Conservation (phyloP, 2,329 filamentous ascomycete species). For the Calonectria henricotiae region DNA sequence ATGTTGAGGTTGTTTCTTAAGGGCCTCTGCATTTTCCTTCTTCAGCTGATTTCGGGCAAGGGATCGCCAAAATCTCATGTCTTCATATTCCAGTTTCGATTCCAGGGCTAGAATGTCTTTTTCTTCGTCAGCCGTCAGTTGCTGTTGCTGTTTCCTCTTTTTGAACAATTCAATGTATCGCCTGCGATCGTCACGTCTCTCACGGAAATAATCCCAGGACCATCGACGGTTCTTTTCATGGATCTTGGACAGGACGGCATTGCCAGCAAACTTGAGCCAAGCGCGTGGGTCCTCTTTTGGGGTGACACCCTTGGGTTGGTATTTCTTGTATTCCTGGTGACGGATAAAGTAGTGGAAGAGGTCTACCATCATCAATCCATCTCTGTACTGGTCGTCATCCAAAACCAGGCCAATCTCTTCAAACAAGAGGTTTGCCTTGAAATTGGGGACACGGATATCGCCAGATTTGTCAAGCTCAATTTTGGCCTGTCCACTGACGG, state of each 20-base stretch:
- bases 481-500: conserved; percentile 94
- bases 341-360: conserved; percentile 98
- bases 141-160: conserved; percentile 85
- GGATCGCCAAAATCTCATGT: conserved; percentile 97
- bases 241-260: conserved; percentile 93
- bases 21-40: conserved; percentile 93
- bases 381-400: conserved; percentile 97
- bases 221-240: conserved; percentile 93
- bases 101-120: conserved; percentile 85
- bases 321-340: conserved; percentile 96
- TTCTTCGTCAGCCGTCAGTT: conserved; percentile 79
- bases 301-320: conserved; percentile 85
- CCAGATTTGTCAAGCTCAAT: conserved; percentile 96
- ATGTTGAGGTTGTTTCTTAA: conserved; percentile 73
- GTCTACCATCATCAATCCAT: conserved; percentile 98
- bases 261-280: conserved; percentile 92
- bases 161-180: conserved; percentile 97
- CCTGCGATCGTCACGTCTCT: conserved; percentile 90
- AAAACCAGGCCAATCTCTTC: conserved; percentile 98
- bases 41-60: conserved; percentile 93
- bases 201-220: conserved; percentile 97
- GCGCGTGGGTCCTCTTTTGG: conserved; percentile 93
- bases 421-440: conserved; percentile 93
- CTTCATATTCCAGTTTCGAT: conserved; percentile 92
- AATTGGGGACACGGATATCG: conserved; percentile 82